A percentile compares a stretch with the other conserved stretches of the same genome.
phyloP scores from a whole-genome alignment of 495 filamentous ascomycete species.

The Penicillium waksmanii region DNA sequence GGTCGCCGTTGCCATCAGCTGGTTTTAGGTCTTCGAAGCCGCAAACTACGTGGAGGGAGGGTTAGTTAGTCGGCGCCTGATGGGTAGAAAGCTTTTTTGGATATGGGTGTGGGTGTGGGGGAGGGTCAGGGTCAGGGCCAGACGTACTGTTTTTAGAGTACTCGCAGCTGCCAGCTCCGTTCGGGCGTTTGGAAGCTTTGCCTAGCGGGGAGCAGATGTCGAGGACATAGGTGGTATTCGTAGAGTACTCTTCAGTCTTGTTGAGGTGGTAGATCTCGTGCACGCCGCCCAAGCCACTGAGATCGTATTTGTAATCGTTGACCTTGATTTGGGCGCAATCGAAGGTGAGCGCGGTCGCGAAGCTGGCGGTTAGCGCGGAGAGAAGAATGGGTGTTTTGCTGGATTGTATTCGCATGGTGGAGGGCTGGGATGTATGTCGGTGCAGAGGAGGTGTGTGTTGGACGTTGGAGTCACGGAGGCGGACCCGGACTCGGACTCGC shows the following conservation, averaged over 20 bases:
- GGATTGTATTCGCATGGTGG: constrained; percentile 47
- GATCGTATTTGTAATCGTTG: constrained; percentile 63
- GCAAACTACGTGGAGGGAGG: constrained; percentile 64
- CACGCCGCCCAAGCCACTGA: constrained; percentile 70
- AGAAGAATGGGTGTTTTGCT: constrained; percentile 47
- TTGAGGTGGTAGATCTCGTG: constrained; percentile 67
- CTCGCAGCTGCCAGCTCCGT: constrained; percentile 54
- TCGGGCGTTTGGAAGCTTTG: constrained; percentile 61
- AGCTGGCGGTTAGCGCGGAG: constrained; percentile 44
- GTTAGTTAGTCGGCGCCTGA: constrained; percentile 7
- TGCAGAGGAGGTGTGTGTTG: constrained; percentile 7
- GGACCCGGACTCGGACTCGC: constrained; percentile 6
- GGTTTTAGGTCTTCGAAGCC: constrained; percentile 62
- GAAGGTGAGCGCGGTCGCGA: constrained; percentile 52
- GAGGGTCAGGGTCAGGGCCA: background rate
- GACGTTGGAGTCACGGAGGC: constrained; percentile 5
- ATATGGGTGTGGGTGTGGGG: background rate
- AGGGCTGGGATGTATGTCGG: constrained; percentile 2
- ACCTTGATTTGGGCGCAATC: constrained; percentile 66
- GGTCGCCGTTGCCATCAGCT: constrained; percentile 42
- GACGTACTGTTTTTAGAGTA: constrained; percentile 52
- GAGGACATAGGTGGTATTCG: constrained; percentile 85
- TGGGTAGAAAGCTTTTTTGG: background rate
- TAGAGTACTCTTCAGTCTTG: constrained; percentile 46
- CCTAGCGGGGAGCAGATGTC: constrained; percentile 76